Base-by-base conservation (phyloP, 352 stramenopile genomes). In the Blastocystis sp. region DNA sequence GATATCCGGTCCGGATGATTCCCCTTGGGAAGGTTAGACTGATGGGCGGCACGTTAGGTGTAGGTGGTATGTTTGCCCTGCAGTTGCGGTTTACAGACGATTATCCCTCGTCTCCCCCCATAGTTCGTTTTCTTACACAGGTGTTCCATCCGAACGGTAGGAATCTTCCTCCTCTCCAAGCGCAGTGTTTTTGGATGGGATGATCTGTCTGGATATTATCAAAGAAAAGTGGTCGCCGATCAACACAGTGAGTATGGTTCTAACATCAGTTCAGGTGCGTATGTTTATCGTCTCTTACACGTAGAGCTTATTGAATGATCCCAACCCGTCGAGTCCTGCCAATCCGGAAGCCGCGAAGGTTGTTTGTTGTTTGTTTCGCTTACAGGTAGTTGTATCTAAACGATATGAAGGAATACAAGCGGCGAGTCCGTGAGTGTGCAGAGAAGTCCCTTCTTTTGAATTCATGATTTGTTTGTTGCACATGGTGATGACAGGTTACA, bases 141-240 rank as follows among this genome's bases (percentile, higher is more conserved):
- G 75, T 85, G 53, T 85, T 76, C 49, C 75, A 85, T 42, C 75
- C 75, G 3, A 85, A 85, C 38, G 63, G 75, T 75, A 75, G 16
- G 9, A 4, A 16, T 77, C 29, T 75, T 56, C 0, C 16, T 27
- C 21, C 11, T 32, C 38, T 4, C 32, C 4, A 72, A n/a, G 11
- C 42, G 14, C 75, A 85, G 75, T 85, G 16, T 85, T 85, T 63
- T 7, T 57, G 7, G 75, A 85, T 27, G 75, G 75, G 32, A 64
- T 76, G 57, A 75, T 85, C 14, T 85, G 75, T 54, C 59, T 85
- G 14, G 75, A 85, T 73, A 85, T 85, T 40, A 85, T 85, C 4
- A 72, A 76, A 38, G 75, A 85, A 9, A 85, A 85, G 27, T 85
- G 75, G 75, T 76, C 57, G 16, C 75, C 75, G 21, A 75, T 85